Percentiles rank a stretch among this genome's conserved stretches.
Evolutionary conservation across 2,329 filamentous ascomycete genomes (phyloP).

Genomic region (Calonectria pauciramosa): DNA sequence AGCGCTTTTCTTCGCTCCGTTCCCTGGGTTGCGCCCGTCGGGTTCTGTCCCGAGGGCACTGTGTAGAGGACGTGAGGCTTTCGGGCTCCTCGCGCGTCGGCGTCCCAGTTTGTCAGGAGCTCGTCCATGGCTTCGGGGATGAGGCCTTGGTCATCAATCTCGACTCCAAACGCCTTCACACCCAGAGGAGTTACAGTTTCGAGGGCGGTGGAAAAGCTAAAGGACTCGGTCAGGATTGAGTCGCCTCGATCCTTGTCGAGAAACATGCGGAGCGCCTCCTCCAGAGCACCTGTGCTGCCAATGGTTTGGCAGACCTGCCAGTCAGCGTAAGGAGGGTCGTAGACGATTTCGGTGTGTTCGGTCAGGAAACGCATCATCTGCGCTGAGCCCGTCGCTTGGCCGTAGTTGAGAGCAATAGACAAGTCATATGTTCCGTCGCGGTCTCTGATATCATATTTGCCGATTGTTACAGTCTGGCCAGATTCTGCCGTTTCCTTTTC

Average conservation of each 20-base stretch:
- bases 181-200: conserved; percentile 70
- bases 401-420: conserved; percentile 92
- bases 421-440: conserved; percentile 75
- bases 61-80: conserved; percentile 72
- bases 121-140: conserved; percentile 66
- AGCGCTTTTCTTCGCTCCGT: conserved; percentile 76
- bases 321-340: conserved; percentile 88
- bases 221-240: conserved; percentile 87
- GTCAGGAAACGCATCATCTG: conserved; percentile 92
- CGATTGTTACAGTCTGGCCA: conserved; percentile 74
- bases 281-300: conserved; percentile 88
- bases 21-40: conserved; percentile 87
- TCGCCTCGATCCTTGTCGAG: conserved; percentile 78
- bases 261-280: conserved; percentile 87
- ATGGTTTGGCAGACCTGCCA: conserved; percentile 89
- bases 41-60: conserved; percentile 86
- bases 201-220: conserved; percentile 84
- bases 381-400: conserved; percentile 85
- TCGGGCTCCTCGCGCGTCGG: conserved; percentile 55
- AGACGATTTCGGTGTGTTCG: conserved; percentile 94
- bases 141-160: conserved; percentile 68
- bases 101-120: conserved; percentile 65
- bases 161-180: conserved; percentile 63
- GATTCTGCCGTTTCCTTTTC: conserved; percentile 74
- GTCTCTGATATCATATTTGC: conserved; percentile 85